phyloP scores from a whole-genome alignment of 148 eudicot species.

The Talinum fruticosum region DNA sequence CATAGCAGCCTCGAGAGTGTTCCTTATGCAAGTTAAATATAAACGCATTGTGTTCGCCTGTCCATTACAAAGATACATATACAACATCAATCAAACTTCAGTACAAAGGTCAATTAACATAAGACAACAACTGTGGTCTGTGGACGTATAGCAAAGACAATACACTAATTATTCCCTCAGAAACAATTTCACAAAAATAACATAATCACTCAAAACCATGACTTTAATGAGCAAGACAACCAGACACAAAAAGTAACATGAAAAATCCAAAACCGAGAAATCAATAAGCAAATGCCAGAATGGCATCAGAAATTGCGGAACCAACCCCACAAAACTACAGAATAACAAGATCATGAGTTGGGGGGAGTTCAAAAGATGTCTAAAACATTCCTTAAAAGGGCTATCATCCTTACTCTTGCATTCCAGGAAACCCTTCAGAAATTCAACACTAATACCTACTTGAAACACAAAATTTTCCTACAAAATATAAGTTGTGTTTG shows the following conservation, averaged over 20 bases:
- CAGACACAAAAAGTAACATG: not conserved
- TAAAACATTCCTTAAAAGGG: not conserved
- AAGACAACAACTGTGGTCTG: not conserved
- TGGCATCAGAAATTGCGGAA: slow-evolving; percentile 1
- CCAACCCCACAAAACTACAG: not conserved
- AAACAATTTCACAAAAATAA: not conserved
- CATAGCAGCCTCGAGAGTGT: slow-evolving; percentile 78
- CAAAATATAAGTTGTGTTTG: not conserved
- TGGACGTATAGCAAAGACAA: not conserved
- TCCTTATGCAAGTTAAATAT: slow-evolving; percentile 70
- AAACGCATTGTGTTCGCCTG: slow-evolving; percentile 57
- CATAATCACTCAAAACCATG: not conserved
- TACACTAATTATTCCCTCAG: not conserved
- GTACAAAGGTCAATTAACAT: not conserved
- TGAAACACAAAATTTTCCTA: not conserved
- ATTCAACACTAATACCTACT: not conserved
- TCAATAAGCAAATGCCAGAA: not conserved
- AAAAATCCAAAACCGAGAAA: not conserved
- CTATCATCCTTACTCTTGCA: slow-evolving; percentile 15
- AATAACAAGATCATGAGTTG: not conserved
- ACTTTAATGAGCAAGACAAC: not conserved
- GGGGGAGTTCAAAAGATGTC: not conserved
- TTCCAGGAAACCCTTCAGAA: slow-evolving; percentile 16
- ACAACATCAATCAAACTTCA: not conserved
- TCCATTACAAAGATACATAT: not conserved